Evolutionary conservation across 768 basidiomycete species (phyloP).

Genomic region (Multifurca ochricompacta): DNA sequence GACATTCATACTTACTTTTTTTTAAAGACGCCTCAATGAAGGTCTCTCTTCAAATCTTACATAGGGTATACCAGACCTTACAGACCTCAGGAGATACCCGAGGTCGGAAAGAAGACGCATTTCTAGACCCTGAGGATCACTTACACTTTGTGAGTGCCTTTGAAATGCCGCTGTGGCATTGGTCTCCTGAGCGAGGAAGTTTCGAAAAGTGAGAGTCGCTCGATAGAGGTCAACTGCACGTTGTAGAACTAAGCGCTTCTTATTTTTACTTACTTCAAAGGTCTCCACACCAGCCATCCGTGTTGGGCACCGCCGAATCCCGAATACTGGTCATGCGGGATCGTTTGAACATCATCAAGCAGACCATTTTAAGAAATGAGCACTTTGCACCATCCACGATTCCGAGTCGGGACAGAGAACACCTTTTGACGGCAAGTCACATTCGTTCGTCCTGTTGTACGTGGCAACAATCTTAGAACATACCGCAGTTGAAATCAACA

Average conservation of each 20-base stretch:
- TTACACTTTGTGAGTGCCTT: slow-evolving; percentile 82
- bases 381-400: slow-evolving; percentile 96
- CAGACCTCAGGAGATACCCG: slow-evolving; percentile 54
- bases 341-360: slow-evolving; percentile 83
- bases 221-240: neutral
- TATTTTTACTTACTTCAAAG: slow-evolving; percentile 31
- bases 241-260: neutral
- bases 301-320: slow-evolving; percentile 81
- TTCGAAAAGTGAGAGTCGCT: slow-evolving; percentile 67
- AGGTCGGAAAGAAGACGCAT: slow-evolving; percentile 43
- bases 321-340: slow-evolving; percentile 75
- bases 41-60: slow-evolving; percentile 58
- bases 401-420: slow-evolving; percentile 79
- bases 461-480: too few relatives aligned
- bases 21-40: slow-evolving; percentile 71
- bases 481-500: slow-evolving; percentile 91
- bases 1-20: neutral
- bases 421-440: slow-evolving; percentile 71
- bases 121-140: slow-evolving; percentile 74
- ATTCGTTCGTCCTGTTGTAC: neutral
- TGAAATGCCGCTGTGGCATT: slow-evolving; percentile 93
- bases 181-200: slow-evolving; percentile 76
- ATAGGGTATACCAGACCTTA: slow-evolving; percentile 65
- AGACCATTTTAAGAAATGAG: slow-evolving; percentile 90
- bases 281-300: slow-evolving; percentile 44